Percentiles rank a stretch among this genome's conserved stretches.
These are phyloP conservation scores for Fusarium goolgardi DNA, from an alignment of 2,329 filamentous ascomycete genomes.

Conservation along the genomic window DNA sequence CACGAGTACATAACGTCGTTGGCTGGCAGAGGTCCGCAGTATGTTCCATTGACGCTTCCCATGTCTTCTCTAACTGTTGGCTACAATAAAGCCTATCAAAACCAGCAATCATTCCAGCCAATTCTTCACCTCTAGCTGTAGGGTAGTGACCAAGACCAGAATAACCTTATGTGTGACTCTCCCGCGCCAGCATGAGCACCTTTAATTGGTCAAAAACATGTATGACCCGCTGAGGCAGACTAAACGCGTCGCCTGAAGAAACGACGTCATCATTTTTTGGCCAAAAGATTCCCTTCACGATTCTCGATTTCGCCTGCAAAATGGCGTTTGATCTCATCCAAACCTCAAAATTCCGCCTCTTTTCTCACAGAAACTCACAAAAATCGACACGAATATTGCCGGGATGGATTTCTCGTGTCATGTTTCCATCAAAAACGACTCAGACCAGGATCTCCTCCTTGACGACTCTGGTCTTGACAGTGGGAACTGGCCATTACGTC, in stretches of 20 bases:
- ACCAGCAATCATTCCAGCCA: not conserved
- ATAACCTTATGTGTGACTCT: not conserved
- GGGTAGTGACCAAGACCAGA: not conserved
- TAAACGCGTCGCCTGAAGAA: constrained; percentile 1
- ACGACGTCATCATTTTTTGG: constrained; percentile 19
- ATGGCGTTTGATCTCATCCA: not conserved
- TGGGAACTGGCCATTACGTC: constrained; percentile 29
- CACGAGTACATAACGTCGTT: not conserved
- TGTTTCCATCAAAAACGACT: constrained; percentile 19
- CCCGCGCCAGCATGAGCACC: rapidly evolving
- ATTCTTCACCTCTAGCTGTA: not conserved
- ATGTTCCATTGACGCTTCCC: not conserved
- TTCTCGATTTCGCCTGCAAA: not conserved
- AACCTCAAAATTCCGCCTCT: not conserved
- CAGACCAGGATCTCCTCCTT: constrained; percentile 26
- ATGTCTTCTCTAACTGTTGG: not conserved
- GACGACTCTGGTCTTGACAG: constrained; percentile 26
- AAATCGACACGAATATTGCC: rapidly evolving
- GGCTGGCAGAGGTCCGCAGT: not conserved
- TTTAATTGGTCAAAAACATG: not conserved
- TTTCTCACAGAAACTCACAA: rapidly evolving
- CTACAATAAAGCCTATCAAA: not conserved
- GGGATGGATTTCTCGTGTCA: constrained; percentile 32
- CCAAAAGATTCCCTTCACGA: not conserved
- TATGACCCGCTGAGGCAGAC: not conserved